Evolutionary conservation across 129 eudicot genomes (phyloP).

Genomic region (Glebionis coronaria): DNA sequence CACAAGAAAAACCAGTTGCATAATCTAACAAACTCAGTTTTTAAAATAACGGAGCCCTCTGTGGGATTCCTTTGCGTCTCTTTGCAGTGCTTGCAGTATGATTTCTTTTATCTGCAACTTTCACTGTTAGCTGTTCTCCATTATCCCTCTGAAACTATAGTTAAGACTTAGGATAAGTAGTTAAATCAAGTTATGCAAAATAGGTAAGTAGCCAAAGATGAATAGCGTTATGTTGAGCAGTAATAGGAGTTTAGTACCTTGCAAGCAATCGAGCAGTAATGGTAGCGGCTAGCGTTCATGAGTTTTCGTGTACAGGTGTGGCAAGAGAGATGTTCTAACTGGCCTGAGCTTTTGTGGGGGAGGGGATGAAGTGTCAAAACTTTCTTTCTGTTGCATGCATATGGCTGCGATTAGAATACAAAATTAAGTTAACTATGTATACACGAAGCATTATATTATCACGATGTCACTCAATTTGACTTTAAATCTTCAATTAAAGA

Average conservation of each 20-base stretch:
- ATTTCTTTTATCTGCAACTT: not conserved
- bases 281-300: too few relatives aligned
- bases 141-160: not conserved
- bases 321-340: constrained; percentile 25
- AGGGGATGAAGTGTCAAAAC: constrained; percentile 51
- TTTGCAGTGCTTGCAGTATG: not conserved
- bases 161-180: not conserved
- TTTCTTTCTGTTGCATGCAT: constrained; percentile 47
- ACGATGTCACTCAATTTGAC: too few relatives aligned
- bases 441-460: not conserved
- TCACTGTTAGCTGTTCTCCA: not conserved
- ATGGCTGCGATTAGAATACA: constrained; percentile 36
- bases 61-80: constrained; percentile 44
- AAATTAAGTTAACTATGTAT: not conserved
- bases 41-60: constrained; percentile 33
- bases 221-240: not conserved
- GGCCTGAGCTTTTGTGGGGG: constrained; percentile 49
- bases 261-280: constrained; percentile 31
- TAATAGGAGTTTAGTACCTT: constrained; percentile 28
- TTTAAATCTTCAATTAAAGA: too few relatives aligned
- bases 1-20: not conserved
- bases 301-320: too few relatives aligned
- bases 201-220: not conserved
- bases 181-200: not conserved
- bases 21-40: not conserved